phyloP scores from a whole-genome alignment of 2,329 filamentous ascomycete genomes.

The Neopestalotiopsis sp. region DNA sequence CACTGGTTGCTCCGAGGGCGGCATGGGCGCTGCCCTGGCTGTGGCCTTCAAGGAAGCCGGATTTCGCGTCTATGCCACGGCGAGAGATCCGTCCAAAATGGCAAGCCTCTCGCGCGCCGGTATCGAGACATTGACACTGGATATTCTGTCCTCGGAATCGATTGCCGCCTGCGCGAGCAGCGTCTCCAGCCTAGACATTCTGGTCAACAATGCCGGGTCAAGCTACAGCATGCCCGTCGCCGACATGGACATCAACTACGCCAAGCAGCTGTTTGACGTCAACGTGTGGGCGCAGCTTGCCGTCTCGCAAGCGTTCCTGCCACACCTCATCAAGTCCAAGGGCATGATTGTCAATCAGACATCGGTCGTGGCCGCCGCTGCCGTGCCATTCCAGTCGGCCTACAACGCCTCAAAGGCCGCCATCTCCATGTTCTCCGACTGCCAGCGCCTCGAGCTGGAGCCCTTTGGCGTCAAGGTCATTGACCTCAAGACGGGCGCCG shows the following conservation, averaged over 20 bases:
- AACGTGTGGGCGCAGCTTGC: slow-evolving; percentile 25
- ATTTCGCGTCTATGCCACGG: slow-evolving; percentile 47
- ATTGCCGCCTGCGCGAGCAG: slow-evolving; percentile 30
- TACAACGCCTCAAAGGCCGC: slow-evolving; percentile 46
- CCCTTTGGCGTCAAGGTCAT: slow-evolving; percentile 49
- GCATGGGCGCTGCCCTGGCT: slow-evolving; percentile 45
- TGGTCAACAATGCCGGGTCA: slow-evolving; percentile 25
- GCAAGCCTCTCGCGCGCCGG: slow-evolving; percentile 23
- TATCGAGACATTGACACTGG: slow-evolving; percentile 35
- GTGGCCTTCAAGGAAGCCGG: slow-evolving; percentile 39
- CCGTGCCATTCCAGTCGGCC: slow-evolving; percentile 36
- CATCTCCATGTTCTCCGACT: slow-evolving; percentile 49
- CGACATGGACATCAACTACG: slow-evolving; percentile 23
- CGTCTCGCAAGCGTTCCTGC: slow-evolving; percentile 41
- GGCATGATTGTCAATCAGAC: slow-evolving; percentile 43
- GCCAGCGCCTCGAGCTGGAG: slow-evolving; percentile 46
- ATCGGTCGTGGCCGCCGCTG: slow-evolving; percentile 34
- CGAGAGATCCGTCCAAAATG: slow-evolving; percentile 41
- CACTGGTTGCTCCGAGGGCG: slow-evolving; percentile 36
- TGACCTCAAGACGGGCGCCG: slow-evolving; percentile 42
- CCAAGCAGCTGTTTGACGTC: slow-evolving; percentile 1
- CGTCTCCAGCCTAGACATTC: slow-evolving; percentile 23
- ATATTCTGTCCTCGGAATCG: slow-evolving; percentile 35
- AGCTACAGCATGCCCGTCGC: slow-evolving; percentile 32
- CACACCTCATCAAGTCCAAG: slow-evolving; percentile 29